These are phyloP conservation scores for Termitomyces sp. DNA, from an alignment of 768 basidiomycete species.

Conservation along the genomic window DNA sequence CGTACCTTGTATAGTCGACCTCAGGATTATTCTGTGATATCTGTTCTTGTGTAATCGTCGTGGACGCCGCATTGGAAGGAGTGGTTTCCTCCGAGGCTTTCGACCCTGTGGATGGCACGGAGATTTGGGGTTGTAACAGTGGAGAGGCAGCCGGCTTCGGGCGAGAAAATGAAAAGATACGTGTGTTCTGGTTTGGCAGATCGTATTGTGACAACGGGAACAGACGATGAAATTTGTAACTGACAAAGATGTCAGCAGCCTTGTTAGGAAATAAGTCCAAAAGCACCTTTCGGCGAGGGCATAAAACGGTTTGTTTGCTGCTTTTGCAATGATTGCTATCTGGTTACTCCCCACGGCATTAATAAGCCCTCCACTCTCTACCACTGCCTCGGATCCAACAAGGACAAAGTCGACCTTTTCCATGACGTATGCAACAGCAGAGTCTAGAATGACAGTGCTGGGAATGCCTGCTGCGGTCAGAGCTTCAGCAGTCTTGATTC, in stretches of 20 bases:
- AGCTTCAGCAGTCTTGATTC: slow-evolving; percentile 87
- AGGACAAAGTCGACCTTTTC: slow-evolving; percentile 93
- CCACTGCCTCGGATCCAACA: slow-evolving; percentile 97
- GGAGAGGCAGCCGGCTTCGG: slow-evolving; percentile 24
- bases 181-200: slow-evolving; percentile 76
- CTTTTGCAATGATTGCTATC: slow-evolving; percentile 94
- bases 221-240: slow-evolving; percentile 96
- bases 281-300: slow-evolving; percentile 84
- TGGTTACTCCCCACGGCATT: slow-evolving; percentile 95
- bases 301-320: slow-evolving; percentile 94
- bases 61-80: slow-evolving; percentile 16
- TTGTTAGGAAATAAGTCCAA: slow-evolving; percentile 16
- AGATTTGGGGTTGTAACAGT: slow-evolving; percentile 16
- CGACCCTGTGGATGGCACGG: slow-evolving; percentile 10
- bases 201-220: slow-evolving; percentile 93
- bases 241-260: slow-evolving; percentile 28
- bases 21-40: slow-evolving; percentile 81
- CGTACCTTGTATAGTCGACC: slow-evolving; percentile 92
- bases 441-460: slow-evolving; percentile 92
- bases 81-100: slow-evolving; percentile 20
- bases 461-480: slow-evolving; percentile 90
- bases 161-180: slow-evolving; percentile 68
- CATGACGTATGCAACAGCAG: slow-evolving; percentile 96
- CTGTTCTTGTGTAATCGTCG: slow-evolving; percentile 76
- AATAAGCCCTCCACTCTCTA: slow-evolving; percentile 90